Evolutionary conservation across 768 basidiomycete genomes (phyloP).

Genomic region (Kwoniella sp.): DNA sequence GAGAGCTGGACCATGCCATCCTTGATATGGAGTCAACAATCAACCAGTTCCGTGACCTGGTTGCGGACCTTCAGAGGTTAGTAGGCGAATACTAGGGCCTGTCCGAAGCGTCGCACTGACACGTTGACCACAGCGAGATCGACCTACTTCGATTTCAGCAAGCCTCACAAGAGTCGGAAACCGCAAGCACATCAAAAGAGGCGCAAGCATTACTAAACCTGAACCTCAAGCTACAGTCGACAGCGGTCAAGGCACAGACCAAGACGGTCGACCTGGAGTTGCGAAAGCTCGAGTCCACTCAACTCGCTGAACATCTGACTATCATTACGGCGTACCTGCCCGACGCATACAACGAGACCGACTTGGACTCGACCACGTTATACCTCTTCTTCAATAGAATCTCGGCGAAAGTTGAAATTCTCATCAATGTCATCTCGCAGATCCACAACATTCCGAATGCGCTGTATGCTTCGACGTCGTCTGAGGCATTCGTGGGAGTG

Average conservation of each 20-base stretch:
- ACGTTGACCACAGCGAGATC: conserved; percentile 62
- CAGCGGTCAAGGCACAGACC: conserved; percentile 84
- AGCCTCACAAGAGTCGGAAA: conserved; percentile 75
- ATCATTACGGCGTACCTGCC: conserved; percentile 91
- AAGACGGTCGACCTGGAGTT: conserved; percentile 85
- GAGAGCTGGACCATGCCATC: conserved; percentile 69
- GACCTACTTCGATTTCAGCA: conserved; percentile 77
- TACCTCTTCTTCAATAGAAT: conserved; percentile 91
- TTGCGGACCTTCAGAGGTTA: conserved; percentile 73
- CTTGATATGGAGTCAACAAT: conserved; percentile 85
- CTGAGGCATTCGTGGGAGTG: conserved; percentile 81
- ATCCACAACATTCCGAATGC: conserved; percentile 79
- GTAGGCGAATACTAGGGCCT: conserved; percentile 51
- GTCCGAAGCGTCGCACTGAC: conserved; percentile 63
- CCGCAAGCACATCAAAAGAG: conserved; percentile 75
- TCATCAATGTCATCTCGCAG: conserved; percentile 75
- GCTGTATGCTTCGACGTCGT: conserved; percentile 71
- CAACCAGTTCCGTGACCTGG: conserved; percentile 85
- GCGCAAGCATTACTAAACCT: conserved; percentile 90
- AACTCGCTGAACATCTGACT: conserved; percentile 69
- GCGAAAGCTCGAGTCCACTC: conserved; percentile 74
- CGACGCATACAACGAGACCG: conserved; percentile 80
- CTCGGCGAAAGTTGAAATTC: conserved; percentile 77
- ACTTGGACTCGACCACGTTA: conserved; percentile 80
- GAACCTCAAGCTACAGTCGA: conserved; percentile 88